These are phyloP conservation scores for Talaromyces wortmannii DNA, from an alignment of 495 filamentous ascomycete species.

Conservation along the genomic window DNA sequence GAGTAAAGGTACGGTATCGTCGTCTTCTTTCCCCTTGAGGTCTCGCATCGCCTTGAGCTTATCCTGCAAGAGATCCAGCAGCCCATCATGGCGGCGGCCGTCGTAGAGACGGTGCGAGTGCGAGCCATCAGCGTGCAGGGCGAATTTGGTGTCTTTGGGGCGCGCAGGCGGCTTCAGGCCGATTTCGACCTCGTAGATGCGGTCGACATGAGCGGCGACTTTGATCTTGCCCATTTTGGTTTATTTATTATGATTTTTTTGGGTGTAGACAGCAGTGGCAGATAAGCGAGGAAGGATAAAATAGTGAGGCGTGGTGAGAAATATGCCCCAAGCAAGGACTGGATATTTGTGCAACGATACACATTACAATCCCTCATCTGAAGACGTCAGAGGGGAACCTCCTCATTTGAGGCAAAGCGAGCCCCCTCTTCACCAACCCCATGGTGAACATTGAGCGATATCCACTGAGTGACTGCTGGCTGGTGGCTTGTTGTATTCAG, in stretches of 20 bases:
- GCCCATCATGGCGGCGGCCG: not conserved
- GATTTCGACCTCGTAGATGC: not conserved
- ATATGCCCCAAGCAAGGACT: too few species aligned
- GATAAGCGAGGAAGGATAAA: too few species aligned
- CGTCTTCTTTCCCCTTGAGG: not conserved
- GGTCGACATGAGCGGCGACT: not conserved
- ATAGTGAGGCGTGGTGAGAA: too few species aligned
- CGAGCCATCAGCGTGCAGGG: not conserved
- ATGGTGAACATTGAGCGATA: too few species aligned
- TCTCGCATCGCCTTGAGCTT: slow-evolving; percentile 1
- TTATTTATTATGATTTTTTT: not conserved
- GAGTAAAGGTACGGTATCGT: not conserved
- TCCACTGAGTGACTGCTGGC: too few species aligned
- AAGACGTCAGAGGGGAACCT: too few species aligned
- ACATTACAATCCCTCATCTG: too few species aligned
- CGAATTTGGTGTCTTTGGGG: slow-evolving; percentile 3
- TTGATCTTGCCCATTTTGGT: not conserved
- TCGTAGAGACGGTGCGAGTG: slow-evolving; percentile 5
- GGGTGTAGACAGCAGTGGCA: not conserved
- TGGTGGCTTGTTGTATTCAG: too few species aligned
- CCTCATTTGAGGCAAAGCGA: too few species aligned
- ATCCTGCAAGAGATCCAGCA: slow-evolving; percentile 5
- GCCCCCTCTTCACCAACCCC: too few species aligned
- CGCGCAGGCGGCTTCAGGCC: not conserved
- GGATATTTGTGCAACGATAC: too few species aligned